Conservation (phyloP, 2,329 filamentous ascomycete species). For the Plectosphaerella cucumerina region DNA sequence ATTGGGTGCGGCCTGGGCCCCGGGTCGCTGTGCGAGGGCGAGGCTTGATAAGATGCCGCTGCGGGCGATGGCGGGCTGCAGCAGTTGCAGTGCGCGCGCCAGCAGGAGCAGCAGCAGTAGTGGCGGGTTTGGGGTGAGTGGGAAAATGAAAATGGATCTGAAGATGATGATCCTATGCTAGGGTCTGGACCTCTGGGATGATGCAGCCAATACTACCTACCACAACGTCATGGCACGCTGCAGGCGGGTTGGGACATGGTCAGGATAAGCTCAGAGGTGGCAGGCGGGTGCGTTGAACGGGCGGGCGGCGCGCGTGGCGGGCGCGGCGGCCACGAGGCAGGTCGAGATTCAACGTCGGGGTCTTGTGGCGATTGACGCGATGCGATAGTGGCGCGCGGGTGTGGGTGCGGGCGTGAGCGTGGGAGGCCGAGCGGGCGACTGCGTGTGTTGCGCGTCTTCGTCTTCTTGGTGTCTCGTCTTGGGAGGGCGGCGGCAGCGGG, state of each 20-base stretch:
- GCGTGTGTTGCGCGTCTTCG: background rate
- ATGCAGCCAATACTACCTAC: background rate
- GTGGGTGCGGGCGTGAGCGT: background rate
- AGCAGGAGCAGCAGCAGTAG: no score
- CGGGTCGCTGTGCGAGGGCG: background rate
- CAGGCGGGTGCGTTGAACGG: background rate
- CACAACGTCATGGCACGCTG: background rate
- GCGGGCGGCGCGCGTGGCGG: background rate
- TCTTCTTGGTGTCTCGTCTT: background rate
- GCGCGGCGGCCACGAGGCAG: no score
- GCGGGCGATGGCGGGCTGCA: background rate
- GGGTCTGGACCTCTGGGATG: background rate
- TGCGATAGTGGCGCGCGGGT: background rate
- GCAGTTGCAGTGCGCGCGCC: no score
- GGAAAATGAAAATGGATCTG: background rate
- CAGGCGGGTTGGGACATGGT: background rate
- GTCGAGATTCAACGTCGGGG: no score
- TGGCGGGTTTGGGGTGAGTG: no score
- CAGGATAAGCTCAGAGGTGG: background rate
- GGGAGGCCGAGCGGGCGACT: background rate
- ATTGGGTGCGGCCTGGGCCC: background rate
- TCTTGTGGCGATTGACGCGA: background rate
- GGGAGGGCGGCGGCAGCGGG: background rate
- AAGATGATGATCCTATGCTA: background rate
- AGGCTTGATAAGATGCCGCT: background rate